Base-by-base conservation (phyloP, 176 grass and related monocot genomes). In the Zizania latifolia region DNA sequence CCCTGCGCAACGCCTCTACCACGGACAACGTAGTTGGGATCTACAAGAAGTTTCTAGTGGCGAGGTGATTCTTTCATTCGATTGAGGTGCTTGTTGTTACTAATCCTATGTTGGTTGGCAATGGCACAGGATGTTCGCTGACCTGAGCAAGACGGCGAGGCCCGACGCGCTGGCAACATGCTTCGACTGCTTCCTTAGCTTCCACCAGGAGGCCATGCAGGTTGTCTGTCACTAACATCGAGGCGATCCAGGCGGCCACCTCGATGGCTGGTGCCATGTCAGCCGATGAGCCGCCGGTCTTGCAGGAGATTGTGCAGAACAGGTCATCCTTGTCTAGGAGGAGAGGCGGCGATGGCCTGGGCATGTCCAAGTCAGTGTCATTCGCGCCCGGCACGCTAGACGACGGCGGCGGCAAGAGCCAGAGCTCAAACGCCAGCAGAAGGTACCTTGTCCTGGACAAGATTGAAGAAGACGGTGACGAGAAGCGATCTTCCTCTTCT, bases 251-350 rank as follows among this genome's bases (percentile, higher is more conserved):
- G 44, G 95, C 91, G 4, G 95, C 91, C 23, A 94, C 88, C 41
- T 89, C 89, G 13, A 83, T 94, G 55, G 46, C 88, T 3, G 75
- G 58, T 4, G 70, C 79, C 1, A 58, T 71, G 7, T 62, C 82
- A 16, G 71, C 32, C 22, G 71, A 87, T 56, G 74, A 68, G 29
- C 38, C 65, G 19, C 61, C 59, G 28, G 82, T 98, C 10, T 64
- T 98, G 59, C 84, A 94, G 90, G 95, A 98, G 80, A 87, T 93
- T 36, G 76, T 65, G 3, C 91, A 87, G 35, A 97, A 93, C 88
- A 59, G 81, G 67, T 13, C 90, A 2, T 6, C 72, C 16, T 41
- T 80, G 24, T 36, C 67, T 29, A 93, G 80, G 68, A 88, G 86
- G 65, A 70, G 89, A 82, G 73, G 73, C 24, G 32, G 41, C 6